Evolutionary conservation across 768 basidiomycete genomes (phyloP), one percentile per base, ranked within the genome.

Genomic region (Collybia sordida): DNA sequence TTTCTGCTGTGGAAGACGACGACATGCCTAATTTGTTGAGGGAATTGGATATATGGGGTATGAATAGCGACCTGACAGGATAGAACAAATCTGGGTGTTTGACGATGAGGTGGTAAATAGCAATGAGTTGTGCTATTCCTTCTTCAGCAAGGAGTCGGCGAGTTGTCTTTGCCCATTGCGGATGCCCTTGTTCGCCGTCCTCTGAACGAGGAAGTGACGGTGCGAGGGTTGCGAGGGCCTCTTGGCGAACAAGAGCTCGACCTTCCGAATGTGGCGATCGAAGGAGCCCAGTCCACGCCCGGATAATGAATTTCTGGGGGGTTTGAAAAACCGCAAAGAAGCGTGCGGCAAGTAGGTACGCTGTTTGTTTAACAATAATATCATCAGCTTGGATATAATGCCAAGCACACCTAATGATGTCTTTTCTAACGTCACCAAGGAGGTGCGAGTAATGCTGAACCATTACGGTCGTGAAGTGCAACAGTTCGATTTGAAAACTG

Each of bases 401-500:
- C 93, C 93, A 98, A 17, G 93, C 91, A 50, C 89, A 88, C 64
- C 88, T 90, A 72, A 98, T 94, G 57, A 98, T 85, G 52, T 95
- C 91, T 65, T 94, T 98, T 67, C 89, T 83, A 31, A 81, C 82
- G 39, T 92, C 88, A 51, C 82, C 83, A 37, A 97, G 75, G n/a
- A 91, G 67, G n/a, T 81, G 72, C 2, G 86, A 79, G 56, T 92
- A 94, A 59, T 88, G 78, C 52, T 95, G 89, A 3, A 98, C 87
- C 52, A 99, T 78, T 27, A 93, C 75, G 0, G 88, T 93, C 4
- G 95, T 93, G 61, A 98, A 72, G 59, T 95, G 87, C 35, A 98
- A 75, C 15, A 97, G 77, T 66, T 98, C 97, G 51, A 98, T 90
- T 59, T 87, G 88, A 67, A 95, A 88, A 54, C 83, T 78, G 61